Evolutionary conservation across 2,329 filamentous ascomycete species (phyloP).

Genomic region (Fusarium virguliforme): DNA sequence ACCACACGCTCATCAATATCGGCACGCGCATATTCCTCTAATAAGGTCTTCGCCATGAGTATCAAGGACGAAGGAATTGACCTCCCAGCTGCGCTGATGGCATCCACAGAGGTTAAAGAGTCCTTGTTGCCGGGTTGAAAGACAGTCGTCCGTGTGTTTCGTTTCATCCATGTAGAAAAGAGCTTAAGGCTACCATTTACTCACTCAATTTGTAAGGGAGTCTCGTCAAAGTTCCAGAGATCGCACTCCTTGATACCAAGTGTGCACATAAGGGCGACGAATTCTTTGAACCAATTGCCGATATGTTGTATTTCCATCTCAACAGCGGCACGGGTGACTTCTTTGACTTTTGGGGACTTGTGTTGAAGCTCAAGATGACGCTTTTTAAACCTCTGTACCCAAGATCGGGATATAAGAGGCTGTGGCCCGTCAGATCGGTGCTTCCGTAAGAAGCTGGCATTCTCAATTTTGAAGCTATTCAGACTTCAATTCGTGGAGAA

Average conservation of each 20-base stretch:
- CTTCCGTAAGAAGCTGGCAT: no score
- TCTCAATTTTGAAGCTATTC: not conserved
- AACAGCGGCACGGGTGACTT: not conserved
- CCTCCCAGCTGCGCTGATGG: not conserved
- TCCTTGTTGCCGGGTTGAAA: not conserved
- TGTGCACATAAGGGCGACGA: not conserved
- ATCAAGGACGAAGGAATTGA: conserved; percentile 10
- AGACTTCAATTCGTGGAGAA: not conserved
- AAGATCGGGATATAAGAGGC: no score
- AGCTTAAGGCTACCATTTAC: not conserved
- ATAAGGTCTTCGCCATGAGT: not conserved
- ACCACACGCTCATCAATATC: not conserved
- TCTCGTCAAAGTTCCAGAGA: conserved; percentile 13
- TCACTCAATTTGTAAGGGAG: conserved; percentile 5
- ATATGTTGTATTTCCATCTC: not conserved
- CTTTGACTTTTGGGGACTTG: not conserved
- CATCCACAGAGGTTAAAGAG: conserved; percentile 2
- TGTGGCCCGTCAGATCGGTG: no score
- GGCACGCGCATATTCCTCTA: conserved; percentile 1
- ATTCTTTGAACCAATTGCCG: not conserved
- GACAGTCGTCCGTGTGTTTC: not conserved
- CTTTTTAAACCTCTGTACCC: no score
- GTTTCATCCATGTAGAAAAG: not conserved
- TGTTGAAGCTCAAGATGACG: no score
- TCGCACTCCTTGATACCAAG: not conserved